Percentiles rank a stretch among this genome's conserved stretches.
These are phyloP conservation scores for Jaenimonas drosophilae DNA, from an alignment of 208 protist species.

Conservation along the genomic window DNA sequence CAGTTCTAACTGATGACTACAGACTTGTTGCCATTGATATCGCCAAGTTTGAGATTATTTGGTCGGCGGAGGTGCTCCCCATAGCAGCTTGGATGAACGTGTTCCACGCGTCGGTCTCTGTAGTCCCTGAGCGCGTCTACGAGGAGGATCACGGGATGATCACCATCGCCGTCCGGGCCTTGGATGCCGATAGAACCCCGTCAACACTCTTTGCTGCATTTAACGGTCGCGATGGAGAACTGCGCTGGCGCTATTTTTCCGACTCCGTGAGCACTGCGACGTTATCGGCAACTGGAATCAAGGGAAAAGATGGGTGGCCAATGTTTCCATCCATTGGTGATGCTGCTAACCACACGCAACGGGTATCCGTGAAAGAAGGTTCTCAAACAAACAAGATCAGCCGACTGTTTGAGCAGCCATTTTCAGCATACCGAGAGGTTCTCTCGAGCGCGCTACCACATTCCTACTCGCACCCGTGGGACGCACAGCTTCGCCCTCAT, in stretches of 20 bases:
- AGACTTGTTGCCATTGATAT: conserved; percentile 3
- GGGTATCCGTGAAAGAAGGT: not conserved
- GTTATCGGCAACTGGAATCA: too few species aligned
- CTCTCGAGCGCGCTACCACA: conserved; percentile 75
- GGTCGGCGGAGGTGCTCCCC: conserved; percentile 22
- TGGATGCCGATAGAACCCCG: conserved; percentile 14
- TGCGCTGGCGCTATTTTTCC: conserved; percentile 69
- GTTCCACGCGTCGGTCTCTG: conserved; percentile 42
- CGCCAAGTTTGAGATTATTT: conserved; percentile 17
- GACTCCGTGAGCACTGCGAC: conserved; percentile 59
- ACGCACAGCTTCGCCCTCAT: conserved; percentile 55
- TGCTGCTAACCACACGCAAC: too few species aligned
- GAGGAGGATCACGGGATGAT: conserved; percentile 67
- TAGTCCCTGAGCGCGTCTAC: conserved; percentile 73
- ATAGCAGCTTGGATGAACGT: conserved; percentile 9
- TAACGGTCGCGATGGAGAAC: conserved; percentile 45
- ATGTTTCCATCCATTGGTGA: too few species aligned
- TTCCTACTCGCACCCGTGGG: conserved; percentile 75
- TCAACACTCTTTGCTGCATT: conserved; percentile 64
- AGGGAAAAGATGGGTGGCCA: too few species aligned
- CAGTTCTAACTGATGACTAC: too few species aligned
- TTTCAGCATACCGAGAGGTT: conserved; percentile 66
- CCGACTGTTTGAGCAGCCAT: conserved; percentile 49
- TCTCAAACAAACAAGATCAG: not conserved
- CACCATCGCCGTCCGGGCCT: conserved; percentile 31